These are phyloP conservation scores for Colletotrichum sp. DNA, from an alignment of 2,329 filamentous ascomycete genomes.

Conservation along the genomic window DNA sequence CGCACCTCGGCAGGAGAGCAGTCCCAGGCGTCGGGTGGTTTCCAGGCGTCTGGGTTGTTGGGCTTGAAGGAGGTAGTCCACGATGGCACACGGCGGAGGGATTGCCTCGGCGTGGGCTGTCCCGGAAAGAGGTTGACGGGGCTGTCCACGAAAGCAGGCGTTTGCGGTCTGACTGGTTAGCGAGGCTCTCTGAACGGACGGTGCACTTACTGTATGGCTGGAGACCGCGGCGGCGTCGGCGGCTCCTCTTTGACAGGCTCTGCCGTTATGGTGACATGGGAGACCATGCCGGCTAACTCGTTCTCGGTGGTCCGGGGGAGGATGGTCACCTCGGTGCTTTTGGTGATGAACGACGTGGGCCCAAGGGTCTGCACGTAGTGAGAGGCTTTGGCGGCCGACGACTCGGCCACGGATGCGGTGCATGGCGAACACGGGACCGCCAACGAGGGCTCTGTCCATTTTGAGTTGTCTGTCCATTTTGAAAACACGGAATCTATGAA, in stretches of 20 bases:
- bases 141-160: constrained; percentile 1
- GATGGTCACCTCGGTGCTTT: constrained; percentile 41
- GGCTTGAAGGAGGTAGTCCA: constrained; percentile 31
- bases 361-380: constrained; percentile 44
- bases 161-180: not conserved
- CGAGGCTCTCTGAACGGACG: not conserved
- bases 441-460: constrained; percentile 19
- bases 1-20: constrained; percentile 31
- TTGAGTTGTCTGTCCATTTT: constrained; percentile 41
- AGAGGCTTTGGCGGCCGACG: constrained; percentile 29
- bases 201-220: constrained; percentile 31
- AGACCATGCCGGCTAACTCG: constrained; percentile 37
- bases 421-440: constrained; percentile 36
- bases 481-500: constrained; percentile 49
- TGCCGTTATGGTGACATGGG: constrained; percentile 42
- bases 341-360: constrained; percentile 46
- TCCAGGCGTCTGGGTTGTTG: constrained; percentile 49
- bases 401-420: constrained; percentile 34
- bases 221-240: constrained; percentile 31
- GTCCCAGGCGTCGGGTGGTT: constrained; percentile 48
- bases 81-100: constrained; percentile 7
- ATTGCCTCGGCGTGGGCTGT: not conserved
- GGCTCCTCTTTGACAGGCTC: constrained; percentile 30
- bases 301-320: constrained; percentile 36
- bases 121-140: constrained; percentile 20